Conservation (phyloP, 2,329 filamentous ascomycete genomes). For the Daldinia eschscholtzii region DNA sequence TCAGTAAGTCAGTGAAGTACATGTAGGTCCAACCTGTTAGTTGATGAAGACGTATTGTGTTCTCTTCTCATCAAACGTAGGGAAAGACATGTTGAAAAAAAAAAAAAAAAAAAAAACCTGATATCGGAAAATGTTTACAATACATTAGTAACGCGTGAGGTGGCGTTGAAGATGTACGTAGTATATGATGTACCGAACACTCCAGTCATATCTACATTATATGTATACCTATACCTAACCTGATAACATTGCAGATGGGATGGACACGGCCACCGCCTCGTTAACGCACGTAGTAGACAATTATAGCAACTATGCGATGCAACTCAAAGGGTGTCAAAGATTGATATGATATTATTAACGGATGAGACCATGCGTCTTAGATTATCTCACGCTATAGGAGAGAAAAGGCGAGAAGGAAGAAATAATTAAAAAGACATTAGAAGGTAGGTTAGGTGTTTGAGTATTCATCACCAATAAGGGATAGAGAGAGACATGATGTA, state of each 20-base stretch:
- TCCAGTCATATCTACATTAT: conserved; percentile 16
- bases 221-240: conserved; percentile 7
- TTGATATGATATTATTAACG: conserved; percentile 38
- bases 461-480: neutral
- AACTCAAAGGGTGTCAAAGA: conserved; percentile 41
- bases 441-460: neutral
- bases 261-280: conserved; percentile 30
- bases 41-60: conserved; percentile 17
- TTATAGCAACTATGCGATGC: conserved; percentile 44
- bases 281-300: conserved; percentile 38
- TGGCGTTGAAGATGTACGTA: conserved; percentile 4
- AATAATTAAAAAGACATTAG: neutral
- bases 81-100: neutral
- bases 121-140: neutral
- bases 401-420: conserved; percentile 11
- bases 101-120: too few species aligned
- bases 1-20: neutral
- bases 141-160: neutral
- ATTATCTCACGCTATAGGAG: conserved; percentile 10
- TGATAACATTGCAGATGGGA: conserved; percentile 20
- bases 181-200: neutral
- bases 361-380: conserved; percentile 38
- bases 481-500: conserved; percentile 3
- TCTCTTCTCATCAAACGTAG: conserved; percentile 16
- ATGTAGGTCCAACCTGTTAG: too few species aligned